Conservation (phyloP, 352 stramenopile species). For the Phytophthora cactorum region DNA sequence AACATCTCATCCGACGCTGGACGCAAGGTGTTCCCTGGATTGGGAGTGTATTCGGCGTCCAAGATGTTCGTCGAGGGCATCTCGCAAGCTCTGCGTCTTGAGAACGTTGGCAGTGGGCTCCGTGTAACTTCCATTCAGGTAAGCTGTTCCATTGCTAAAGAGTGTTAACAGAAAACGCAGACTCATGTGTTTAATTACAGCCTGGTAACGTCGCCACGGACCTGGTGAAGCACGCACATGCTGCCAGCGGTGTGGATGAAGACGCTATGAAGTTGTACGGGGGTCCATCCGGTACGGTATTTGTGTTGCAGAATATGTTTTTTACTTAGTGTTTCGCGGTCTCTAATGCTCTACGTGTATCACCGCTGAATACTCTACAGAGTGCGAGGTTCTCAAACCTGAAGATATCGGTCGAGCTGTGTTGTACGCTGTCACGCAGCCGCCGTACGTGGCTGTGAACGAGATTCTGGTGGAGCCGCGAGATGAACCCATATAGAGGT, state of each 20-base stretch:
- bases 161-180: not conserved
- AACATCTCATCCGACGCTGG: slow-evolving; percentile 90
- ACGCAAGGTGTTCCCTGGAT: slow-evolving; percentile 79
- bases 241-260: slow-evolving; percentile 67
- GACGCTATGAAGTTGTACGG: slow-evolving; percentile 83
- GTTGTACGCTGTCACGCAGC: slow-evolving; percentile 88
- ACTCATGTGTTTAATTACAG: slow-evolving; percentile 36
- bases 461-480: slow-evolving; percentile 91
- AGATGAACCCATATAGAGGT: slow-evolving; percentile 77
- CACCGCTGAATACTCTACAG: slow-evolving; percentile 31
- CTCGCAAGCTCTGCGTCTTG: slow-evolving; percentile 82
- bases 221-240: slow-evolving; percentile 86
- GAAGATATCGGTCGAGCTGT: slow-evolving; percentile 88
- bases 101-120: slow-evolving; percentile 87
- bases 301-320: slow-evolving; percentile 10
- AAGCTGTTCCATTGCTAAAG: not conserved
- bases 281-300: slow-evolving; percentile 45
- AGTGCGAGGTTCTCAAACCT: slow-evolving; percentile 82
- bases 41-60: slow-evolving; percentile 90
- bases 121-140: slow-evolving; percentile 89
- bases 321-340: slow-evolving; percentile 19
- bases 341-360: slow-evolving; percentile 24
- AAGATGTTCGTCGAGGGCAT: slow-evolving; percentile 95
- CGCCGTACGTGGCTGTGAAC: slow-evolving; percentile 89
- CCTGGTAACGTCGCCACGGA: slow-evolving; percentile 93